Base-by-base conservation (phyloP, 2,329 filamentous ascomycete species). In the Paecilomyces dactylethromorphus region DNA sequence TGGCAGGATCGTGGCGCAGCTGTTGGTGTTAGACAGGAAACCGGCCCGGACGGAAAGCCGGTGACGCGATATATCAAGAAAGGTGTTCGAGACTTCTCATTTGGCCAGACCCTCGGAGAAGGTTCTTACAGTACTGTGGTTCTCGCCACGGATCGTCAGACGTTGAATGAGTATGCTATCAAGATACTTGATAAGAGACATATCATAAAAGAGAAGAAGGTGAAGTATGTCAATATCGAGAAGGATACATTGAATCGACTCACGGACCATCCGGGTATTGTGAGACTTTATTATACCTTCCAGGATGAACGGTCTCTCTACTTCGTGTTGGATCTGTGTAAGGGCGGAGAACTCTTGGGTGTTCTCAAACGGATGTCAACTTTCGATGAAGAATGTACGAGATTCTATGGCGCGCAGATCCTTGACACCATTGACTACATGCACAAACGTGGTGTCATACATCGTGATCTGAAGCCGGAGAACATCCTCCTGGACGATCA, bases 131-230 rank as follows among this genome's bases (percentile, higher is more conserved):
- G 93, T 70, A 97, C 92, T 8, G 94, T 99, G 39, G 86, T 94
- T 63, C 86, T 94, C 56, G 94, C 92, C 39, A 96, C 92, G 3
- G 94, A 99, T 74, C 87, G 93, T 61, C 91, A 96, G 74, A 96
- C 91, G 1, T 79, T 95, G 59, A 96, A 96, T 69, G 93, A 99
- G 74, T 97, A 97, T 71, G 94, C 94, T 26, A 92, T 99, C 77
- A 99, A 99, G 74, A 93, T 99, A 15, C 84, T 99, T 53, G 94
- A 99, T 77, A 99, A 99, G 78, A 86, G 92, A 68, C 94, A 99
- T 74, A 99, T 99, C 70, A 99, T 99, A 81, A 99, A 97, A 76
- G 94, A 99, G 78, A 97, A 96, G 77, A 99, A 99, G 82, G 96
- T 99, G 70, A 99, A 99, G 81, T 99, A 99, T 71, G 94, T 99